Base-by-base conservation (phyloP, 2,329 filamentous ascomycete genomes). In the Huntiella omanensis region DNA sequence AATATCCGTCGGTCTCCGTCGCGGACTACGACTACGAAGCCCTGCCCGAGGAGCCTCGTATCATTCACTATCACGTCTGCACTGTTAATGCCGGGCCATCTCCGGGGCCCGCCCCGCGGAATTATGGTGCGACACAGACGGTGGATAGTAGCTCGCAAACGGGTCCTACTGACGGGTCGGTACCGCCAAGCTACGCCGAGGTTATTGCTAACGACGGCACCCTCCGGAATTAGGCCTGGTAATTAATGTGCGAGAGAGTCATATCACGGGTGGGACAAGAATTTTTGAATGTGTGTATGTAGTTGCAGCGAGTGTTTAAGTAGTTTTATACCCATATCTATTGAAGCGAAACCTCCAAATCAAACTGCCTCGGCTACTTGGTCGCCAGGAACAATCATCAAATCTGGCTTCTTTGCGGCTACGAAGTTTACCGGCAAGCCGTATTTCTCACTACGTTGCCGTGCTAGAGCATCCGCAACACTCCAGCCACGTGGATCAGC, bases 201-300 rank as follows among this genome's bases (percentile, higher is more conserved):
- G 88, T 85, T 41, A 80, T 95, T 49, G 80, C 79, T 56, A 86
- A 84, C 1, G 88, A 96, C 58, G 66, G 95, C 63, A 96, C 96
- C 72, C 70, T 95, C 43, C 91, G 96, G 69, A 32, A 43, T 38
- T 44, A 45, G 41, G 33, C 8, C 4, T 13, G 13, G 40, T 17
- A 8, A 43, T 6, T 7, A 28, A 28, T 28, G 8, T 28, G 22
- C 1, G 22, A 28, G 22, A 28, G 22, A 28, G 22, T 28, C 22
- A 28, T 28, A 28, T 28, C 22, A 28, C 8, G 6, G 10, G 2
- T 7, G 22, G 22, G 22, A 28, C 7, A 28, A 28, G 22, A 0
- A 1, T 28, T 28, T 28, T 28, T 28, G 22, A 28, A 28, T 28
- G 7, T 28, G 3, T 28, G 22, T 28, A 28, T 28, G 22, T 28